These are phyloP conservation scores for Epicoccum nigrum DNA, from an alignment of 2,329 filamentous ascomycete species.

Conservation along the genomic window DNA sequence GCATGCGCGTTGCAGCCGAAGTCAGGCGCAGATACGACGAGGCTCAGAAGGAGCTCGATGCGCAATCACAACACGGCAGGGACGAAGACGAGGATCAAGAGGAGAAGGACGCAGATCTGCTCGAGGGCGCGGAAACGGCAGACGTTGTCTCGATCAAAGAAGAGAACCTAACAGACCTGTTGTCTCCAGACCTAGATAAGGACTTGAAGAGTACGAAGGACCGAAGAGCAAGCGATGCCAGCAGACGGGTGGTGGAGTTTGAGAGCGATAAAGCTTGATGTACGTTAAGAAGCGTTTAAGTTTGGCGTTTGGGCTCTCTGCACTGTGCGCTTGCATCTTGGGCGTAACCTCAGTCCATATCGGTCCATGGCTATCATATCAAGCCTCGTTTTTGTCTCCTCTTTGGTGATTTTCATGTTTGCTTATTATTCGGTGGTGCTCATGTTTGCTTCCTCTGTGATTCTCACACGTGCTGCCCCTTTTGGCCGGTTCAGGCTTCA, in stretches of 20 bases:
- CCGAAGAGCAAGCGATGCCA: constrained; percentile 43
- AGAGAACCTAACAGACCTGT: constrained; percentile 21
- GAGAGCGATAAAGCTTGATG: constrained; percentile 36
- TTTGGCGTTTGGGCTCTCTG: constrained; percentile 12
- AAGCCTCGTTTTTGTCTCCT: no score
- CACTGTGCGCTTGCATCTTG: constrained; percentile 1
- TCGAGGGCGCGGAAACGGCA: constrained; percentile 58
- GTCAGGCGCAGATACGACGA: constrained; percentile 94
- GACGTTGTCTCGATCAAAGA: constrained; percentile 46
- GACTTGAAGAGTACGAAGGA: constrained; percentile 39
- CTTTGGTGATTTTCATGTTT: no score
- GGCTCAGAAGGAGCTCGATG: constrained; percentile 88
- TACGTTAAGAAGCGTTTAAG: constrained; percentile 7
- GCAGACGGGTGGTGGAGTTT: constrained; percentile 47
- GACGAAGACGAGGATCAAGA: constrained; percentile 66
- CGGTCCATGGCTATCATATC: neutral
- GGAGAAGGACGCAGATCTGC: constrained; percentile 52
- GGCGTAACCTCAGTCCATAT: neutral
- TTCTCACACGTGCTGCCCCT: constrained; percentile 3
- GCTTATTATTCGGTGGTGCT: no score
- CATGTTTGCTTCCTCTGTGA: neutral
- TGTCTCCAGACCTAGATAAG: constrained; percentile 26
- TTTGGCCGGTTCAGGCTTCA: constrained; percentile 2
- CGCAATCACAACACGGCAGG: constrained; percentile 66
- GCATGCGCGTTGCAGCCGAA: constrained; percentile 93